phyloP scores from a whole-genome alignment of 306 rosid species.

The Aeschynomene evenia region DNA sequence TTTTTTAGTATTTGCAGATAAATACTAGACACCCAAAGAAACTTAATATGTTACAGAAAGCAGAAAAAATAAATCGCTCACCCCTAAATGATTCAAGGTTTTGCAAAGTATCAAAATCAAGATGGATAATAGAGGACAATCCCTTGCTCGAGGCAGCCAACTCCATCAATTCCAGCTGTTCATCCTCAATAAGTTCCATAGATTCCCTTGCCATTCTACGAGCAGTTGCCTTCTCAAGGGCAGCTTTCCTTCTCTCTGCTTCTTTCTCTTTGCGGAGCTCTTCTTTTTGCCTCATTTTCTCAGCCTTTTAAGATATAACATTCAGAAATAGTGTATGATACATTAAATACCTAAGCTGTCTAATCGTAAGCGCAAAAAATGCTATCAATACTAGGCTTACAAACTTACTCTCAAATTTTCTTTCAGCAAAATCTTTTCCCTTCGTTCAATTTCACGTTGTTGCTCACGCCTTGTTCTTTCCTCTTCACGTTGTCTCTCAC shows the following conservation, averaged over 20 bases:
- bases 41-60: neutral
- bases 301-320: conserved; percentile 58
- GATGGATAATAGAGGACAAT: conserved; percentile 68
- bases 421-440: conserved; percentile 78
- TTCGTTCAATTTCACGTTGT: conserved; percentile 78
- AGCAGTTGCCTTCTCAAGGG: conserved; percentile 92
- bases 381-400: neutral
- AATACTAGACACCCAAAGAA: neutral
- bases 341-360: conserved; percentile 22
- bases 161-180: conserved; percentile 96
- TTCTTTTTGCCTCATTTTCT: conserved; percentile 82
- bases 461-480: conserved; percentile 86
- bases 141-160: conserved; percentile 87
- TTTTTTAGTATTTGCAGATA: neutral
- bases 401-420: conserved; percentile 72
- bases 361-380: conserved; percentile 20
- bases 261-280: conserved; percentile 91
- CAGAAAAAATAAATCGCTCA: conserved; percentile 30
- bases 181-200: conserved; percentile 98
- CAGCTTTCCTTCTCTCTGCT: conserved; percentile 89
- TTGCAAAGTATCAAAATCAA: conserved; percentile 88
- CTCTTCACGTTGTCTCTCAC: conserved; percentile 83
- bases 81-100: conserved; percentile 79
- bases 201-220: conserved; percentile 92
- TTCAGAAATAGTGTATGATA: conserved; percentile 4